Conservation (phyloP, 768 basidiomycete species). For the Hericium rajendrae region DNA sequence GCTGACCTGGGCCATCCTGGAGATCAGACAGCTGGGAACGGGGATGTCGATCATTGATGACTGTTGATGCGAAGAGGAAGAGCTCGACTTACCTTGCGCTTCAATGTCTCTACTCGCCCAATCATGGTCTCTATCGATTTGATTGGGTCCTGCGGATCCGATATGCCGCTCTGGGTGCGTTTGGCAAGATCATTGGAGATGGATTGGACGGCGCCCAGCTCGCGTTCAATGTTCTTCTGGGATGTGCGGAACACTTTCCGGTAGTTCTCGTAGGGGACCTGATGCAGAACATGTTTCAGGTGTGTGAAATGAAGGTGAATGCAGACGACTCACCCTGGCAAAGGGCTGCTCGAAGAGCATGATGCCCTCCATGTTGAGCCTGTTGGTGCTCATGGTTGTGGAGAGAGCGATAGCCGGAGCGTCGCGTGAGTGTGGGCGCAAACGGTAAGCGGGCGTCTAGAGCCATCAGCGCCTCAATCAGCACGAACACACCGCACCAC, state of each 20-base stretch:
- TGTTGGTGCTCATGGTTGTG: conserved; percentile 26
- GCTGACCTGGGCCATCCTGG: conserved; percentile 33
- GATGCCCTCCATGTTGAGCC: conserved; percentile 61
- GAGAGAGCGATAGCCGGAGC: not conserved
- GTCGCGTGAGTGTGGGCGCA: not conserved
- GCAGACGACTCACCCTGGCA: conserved; percentile 40
- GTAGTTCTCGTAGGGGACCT: conserved; percentile 90
- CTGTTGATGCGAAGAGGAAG: not conserved
- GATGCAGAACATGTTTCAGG: not conserved
- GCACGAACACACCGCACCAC: not conserved
- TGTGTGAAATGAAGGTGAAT: not conserved
- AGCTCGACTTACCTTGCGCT: conserved; percentile 63
- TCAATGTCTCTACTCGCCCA: conserved; percentile 63
- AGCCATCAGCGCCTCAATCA: not conserved
- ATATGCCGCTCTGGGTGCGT: conserved; percentile 18
- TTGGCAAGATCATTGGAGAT: conserved; percentile 51
- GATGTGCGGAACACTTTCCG: conserved; percentile 79
- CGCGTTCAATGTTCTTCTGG: conserved; percentile 76
- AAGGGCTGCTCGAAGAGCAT: conserved; percentile 84
- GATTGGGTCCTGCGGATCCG: conserved; percentile 38
- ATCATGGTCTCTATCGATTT: conserved; percentile 71
- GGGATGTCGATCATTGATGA: not conserved
- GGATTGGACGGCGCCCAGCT: conserved; percentile 51
- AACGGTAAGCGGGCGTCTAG: not conserved
- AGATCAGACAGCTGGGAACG: conserved; percentile 39